Conservation (phyloP, 768 basidiomycete genomes). For the Naganishia randhawae region DNA sequence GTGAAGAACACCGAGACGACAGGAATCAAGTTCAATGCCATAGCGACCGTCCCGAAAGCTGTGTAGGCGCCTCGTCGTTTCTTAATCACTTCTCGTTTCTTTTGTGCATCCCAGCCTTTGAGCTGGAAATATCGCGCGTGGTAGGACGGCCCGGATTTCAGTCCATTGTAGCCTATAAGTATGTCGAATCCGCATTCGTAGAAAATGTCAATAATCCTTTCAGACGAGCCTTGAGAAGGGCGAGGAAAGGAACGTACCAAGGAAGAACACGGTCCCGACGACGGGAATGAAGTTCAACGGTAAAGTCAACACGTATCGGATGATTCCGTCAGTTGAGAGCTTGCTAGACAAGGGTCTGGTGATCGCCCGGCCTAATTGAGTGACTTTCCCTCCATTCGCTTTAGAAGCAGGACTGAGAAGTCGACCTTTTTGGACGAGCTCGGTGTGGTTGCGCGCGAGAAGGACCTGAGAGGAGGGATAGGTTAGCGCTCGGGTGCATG, state of each 20-base stretch:
- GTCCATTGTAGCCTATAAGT: conserved; percentile 36
- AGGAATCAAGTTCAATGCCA: conserved; percentile 63
- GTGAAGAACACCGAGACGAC: conserved; percentile 61
- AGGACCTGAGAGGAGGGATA: conserved; percentile 38
- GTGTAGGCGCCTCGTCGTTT: conserved; percentile 62
- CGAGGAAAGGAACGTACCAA: conserved; percentile 44
- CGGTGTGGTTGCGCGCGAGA: conserved; percentile 52
- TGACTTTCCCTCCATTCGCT: conserved; percentile 48
- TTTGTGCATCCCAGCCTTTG: conserved; percentile 57
- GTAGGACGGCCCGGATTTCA: conserved; percentile 58
- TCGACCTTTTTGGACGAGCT: conserved; percentile 53
- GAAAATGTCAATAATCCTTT: not conserved
- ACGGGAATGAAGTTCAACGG: conserved; percentile 67
- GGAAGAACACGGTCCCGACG: conserved; percentile 63
- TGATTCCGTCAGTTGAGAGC: conserved; percentile 49
- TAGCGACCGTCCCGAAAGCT: conserved; percentile 62
- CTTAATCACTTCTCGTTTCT: conserved; percentile 56
- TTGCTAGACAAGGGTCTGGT: conserved; percentile 51
- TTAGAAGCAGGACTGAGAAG: conserved; percentile 43
- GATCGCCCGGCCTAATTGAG: conserved; percentile 57
- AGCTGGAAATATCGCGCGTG: conserved; percentile 69
- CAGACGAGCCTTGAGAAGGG: not conserved
- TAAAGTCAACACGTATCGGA: conserved; percentile 63
- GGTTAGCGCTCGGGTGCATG: not conserved
- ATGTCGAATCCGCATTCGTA: conserved; percentile 12